These are phyloP conservation scores for Solanum virginianum DNA, from an alignment of 257 asterid genomes.

Conservation along the genomic window DNA sequence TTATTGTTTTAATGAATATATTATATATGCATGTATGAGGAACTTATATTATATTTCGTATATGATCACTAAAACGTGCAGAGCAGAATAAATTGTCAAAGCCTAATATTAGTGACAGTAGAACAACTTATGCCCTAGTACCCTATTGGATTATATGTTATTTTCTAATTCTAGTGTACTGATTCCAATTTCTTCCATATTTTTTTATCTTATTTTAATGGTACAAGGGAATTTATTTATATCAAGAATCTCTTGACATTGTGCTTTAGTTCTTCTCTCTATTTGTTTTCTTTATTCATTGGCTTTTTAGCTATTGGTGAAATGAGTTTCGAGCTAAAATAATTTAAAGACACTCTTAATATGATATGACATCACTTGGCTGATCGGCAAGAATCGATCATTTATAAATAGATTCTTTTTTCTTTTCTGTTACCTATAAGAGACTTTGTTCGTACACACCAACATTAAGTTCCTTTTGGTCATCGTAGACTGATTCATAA, in stretches of 20 bases:
- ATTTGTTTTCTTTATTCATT: not conserved
- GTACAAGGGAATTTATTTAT: not conserved
- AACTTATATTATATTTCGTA: not conserved
- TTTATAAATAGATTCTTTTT: too few relatives aligned
- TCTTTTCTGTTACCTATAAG: too few relatives aligned
- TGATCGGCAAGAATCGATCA: not conserved
- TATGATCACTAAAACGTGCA: not conserved
- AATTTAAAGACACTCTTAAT: not conserved
- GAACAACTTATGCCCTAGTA: not conserved
- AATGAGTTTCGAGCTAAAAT: not conserved
- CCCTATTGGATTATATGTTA: not conserved
- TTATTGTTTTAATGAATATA: not conserved
- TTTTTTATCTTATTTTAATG: not conserved
- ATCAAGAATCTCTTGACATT: not conserved
- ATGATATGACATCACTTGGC: not conserved
- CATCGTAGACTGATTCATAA: not conserved
- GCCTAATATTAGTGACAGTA: not conserved
- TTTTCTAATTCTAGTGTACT: not conserved
- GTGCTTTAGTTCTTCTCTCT: not conserved
- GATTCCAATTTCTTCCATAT: not conserved
- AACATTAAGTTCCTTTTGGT: not conserved
- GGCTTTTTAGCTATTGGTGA: not conserved
- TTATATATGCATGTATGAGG: not conserved
- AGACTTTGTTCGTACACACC: not conserved
- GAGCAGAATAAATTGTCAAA: constrained; percentile 3